phyloP scores from a whole-genome alignment of 441 rosid genomes.

The Heliophila coronopifolia region DNA sequence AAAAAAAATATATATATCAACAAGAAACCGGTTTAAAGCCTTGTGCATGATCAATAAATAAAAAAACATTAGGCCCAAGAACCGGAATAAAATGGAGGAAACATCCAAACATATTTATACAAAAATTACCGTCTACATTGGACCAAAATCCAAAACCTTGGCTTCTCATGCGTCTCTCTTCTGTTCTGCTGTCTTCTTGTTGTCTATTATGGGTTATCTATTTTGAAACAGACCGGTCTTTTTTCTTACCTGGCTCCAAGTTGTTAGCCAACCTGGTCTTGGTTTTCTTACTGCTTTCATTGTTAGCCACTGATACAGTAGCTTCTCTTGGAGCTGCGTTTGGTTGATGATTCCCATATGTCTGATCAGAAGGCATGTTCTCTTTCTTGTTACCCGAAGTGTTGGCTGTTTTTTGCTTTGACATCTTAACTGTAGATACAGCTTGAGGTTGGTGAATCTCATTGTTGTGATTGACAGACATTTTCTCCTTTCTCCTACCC shows the following conservation, averaged over 20 bases:
- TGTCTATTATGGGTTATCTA: too few relatives aligned
- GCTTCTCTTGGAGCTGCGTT: slow-evolving; percentile 18
- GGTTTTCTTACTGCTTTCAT: slow-evolving; percentile 22
- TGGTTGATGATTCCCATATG: slow-evolving; percentile 1
- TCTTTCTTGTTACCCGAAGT: slow-evolving; percentile 21
- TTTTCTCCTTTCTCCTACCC: slow-evolving; percentile 18
- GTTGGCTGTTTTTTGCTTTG: slow-evolving; percentile 11
- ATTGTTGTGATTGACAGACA: slow-evolving; percentile 5
- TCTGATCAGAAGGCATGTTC: slow-evolving; percentile 18
- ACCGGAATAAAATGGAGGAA: slow-evolving; percentile 1
- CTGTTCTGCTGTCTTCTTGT: slow-evolving; percentile 18
- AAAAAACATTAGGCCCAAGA: neutral
- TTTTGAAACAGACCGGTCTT: slow-evolving; percentile 11
- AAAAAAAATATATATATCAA: neutral
- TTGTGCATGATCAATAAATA: slow-evolving; percentile 9
- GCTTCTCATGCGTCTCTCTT: slow-evolving; percentile 16
- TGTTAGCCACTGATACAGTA: neutral
- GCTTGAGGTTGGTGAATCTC: slow-evolving; percentile 14
- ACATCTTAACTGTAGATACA: slow-evolving; percentile 9
- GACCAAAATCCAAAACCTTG: neutral
- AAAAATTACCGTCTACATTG: neutral
- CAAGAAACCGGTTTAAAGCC: slow-evolving; percentile 22
- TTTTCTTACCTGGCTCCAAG: slow-evolving; percentile 18
- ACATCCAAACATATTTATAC: slow-evolving; percentile 10
- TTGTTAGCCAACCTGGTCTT: slow-evolving; percentile 13